These are phyloP conservation scores for Picochlorum sp. DNA, from an alignment of 139 green algal genomes.

Conservation along the genomic window DNA sequence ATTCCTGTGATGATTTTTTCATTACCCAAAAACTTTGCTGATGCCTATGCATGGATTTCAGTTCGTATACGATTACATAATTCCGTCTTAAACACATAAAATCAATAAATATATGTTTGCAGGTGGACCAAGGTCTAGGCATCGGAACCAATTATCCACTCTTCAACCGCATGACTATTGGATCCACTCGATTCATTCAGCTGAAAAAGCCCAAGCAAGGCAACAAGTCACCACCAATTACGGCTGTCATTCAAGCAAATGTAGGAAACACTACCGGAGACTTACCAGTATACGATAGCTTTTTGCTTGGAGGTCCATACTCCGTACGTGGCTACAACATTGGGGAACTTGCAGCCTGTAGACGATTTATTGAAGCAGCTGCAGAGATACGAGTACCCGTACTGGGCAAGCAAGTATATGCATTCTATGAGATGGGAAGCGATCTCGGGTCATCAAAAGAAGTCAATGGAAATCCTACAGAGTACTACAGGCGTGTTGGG, in stretches of 20 bases:
- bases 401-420: slow-evolving; percentile 60
- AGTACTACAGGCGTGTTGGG: slow-evolving; percentile 83
- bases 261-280: slow-evolving; percentile 70
- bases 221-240: slow-evolving; percentile 33
- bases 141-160: slow-evolving; percentile 45
- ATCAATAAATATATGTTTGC: slow-evolving; percentile 6
- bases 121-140: slow-evolving; percentile 74
- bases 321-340: slow-evolving; percentile 81
- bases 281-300: slow-evolving; percentile 86
- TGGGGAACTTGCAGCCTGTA: slow-evolving; percentile 79
- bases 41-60: not conserved
- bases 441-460: slow-evolving; percentile 70
- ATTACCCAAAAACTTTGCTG: slow-evolving; percentile 33
- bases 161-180: slow-evolving; percentile 58
- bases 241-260: slow-evolving; percentile 65
- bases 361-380: slow-evolving; percentile 68
- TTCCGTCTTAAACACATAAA: not conserved
- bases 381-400: slow-evolving; percentile 70
- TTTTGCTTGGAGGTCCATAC: slow-evolving; percentile 87
- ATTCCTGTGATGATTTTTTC: not conserved
- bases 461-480: slow-evolving; percentile 76
- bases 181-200: slow-evolving; percentile 60
- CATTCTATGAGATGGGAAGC: slow-evolving; percentile 74
- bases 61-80: not conserved
- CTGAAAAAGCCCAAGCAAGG: slow-evolving; percentile 20